Percentiles rank a stretch among this genome's conserved stretches.
phyloP scores from a whole-genome alignment of 345 rosid genomes.

The Eucalyptus regnans region DNA sequence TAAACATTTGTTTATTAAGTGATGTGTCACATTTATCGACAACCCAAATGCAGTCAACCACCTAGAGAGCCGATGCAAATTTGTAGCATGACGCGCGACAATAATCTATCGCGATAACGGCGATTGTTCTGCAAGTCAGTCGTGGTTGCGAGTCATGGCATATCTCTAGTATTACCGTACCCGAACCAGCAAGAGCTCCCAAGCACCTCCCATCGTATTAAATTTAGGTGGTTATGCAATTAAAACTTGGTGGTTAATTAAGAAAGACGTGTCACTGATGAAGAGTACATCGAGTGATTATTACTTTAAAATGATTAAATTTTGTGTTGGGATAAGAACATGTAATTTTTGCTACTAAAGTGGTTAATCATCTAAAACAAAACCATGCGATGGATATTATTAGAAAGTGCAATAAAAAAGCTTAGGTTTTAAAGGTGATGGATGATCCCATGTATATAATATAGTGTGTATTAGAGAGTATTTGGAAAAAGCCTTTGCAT shows the following conservation, averaged over 20 bases:
- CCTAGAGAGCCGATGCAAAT: too few species aligned
- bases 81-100: too few species aligned
- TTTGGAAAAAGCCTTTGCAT: not conserved
- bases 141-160: too few species aligned
- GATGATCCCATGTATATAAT: not conserved
- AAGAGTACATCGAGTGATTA: not conserved
- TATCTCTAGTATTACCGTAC: too few species aligned
- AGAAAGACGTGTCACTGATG: not conserved
- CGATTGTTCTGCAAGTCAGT: too few species aligned
- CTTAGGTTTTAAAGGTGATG: not conserved
- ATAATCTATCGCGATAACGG: rapidly evolving
- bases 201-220: too few species aligned
- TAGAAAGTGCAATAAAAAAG: not conserved
- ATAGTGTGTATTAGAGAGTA: too few species aligned
- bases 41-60: too few species aligned
- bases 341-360: not conserved
- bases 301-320: not conserved
- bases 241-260: not conserved
- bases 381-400: not conserved
- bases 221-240: too few species aligned
- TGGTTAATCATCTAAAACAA: not conserved
- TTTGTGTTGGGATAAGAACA: not conserved
- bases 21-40: too few species aligned
- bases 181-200: not conserved
- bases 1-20: too few species aligned